These are phyloP conservation scores for Rutidosis leptorrhynchoides DNA, from an alignment of 129 eudicot genomes.

Conservation along the genomic window DNA sequence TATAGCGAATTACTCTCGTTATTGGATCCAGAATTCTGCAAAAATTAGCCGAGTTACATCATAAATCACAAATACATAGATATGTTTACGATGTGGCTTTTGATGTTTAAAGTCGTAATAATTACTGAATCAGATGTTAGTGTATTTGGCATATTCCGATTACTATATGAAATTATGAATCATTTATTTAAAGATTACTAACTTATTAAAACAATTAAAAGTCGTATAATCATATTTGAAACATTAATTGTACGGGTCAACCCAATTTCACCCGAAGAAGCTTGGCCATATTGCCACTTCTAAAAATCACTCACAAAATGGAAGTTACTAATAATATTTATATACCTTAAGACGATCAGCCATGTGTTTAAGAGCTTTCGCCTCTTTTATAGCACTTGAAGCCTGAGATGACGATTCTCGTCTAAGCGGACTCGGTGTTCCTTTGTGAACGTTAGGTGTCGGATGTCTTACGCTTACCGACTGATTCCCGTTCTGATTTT, in stretches of 20 bases:
- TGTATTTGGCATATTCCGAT: too few species aligned
- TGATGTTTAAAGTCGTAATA: too few species aligned
- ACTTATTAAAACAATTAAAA: too few species aligned
- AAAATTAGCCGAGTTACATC: constrained; percentile 1
- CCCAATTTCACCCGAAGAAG: not conserved
- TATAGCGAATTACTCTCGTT: constrained; percentile 67
- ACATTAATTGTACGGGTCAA: not conserved
- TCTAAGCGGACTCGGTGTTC: constrained; percentile 73
- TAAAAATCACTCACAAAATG: not conserved
- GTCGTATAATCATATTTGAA: too few species aligned
- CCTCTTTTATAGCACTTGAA: constrained; percentile 89
- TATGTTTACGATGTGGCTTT: too few species aligned
- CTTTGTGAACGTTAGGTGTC: constrained; percentile 50
- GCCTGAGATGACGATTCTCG: constrained; percentile 85
- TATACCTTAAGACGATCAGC: constrained; percentile 97
- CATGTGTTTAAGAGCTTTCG: constrained; percentile 86
- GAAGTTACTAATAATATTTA: not conserved
- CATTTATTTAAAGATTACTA: too few species aligned
- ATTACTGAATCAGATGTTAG: too few species aligned
- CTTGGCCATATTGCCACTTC: not conserved
- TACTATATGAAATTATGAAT: too few species aligned
- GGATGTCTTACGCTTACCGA: constrained; percentile 36
- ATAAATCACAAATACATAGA: constrained; percentile 16
- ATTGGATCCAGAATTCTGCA: constrained; percentile 69
- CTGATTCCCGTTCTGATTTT: too few species aligned